Base-by-base conservation (phyloP, 2,329 filamentous ascomycete species). In the Botrytis porri region DNA sequence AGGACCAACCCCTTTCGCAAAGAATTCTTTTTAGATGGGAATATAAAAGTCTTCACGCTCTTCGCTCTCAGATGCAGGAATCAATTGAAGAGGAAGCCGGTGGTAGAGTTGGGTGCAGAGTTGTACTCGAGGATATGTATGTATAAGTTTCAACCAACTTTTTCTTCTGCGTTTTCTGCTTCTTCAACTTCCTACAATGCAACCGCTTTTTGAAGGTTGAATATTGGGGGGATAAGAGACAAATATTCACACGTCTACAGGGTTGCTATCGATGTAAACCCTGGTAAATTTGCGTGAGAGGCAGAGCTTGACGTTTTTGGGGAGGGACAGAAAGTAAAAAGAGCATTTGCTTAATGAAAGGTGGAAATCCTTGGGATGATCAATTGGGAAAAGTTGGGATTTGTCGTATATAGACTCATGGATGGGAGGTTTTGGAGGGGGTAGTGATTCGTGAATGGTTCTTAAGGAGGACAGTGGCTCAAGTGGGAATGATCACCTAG, bases 331-430 rank as follows among this genome's bases (percentile, higher is more conserved):
- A 57, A 57, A 41, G 48, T 67, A 51, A n/a, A n/a, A 51, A 48
- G n/a, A 57, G n/a, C n/a, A 29, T 57, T 57, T 57, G 32, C 51
- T 57, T 39, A 22, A 67, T 41, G 25, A 67, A 54, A 67, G 48
- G 37, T 41, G 65, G 48, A 67, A 67, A 67, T 67, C 64, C 64
- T 67, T 57, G 65, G 10, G 65, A 32, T 57, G 35, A 67, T 67
- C 65, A 57, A 41, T 67, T 57, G 25, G 35, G 65, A 65, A 45
- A 39, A 54, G 45, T 54, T 66, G 16, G 32, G 32, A 39, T 39
- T 51, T 39, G 45, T 29, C 45, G 64, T 54, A 66, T 66, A 22
- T 54, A 16, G 48, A 54, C 12, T 54, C 48, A 54, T 39, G 32
- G 2, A 39, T 32, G 39, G 41, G 61, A 43, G 7, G 39, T 18